These are phyloP conservation scores for Thalassiosira ordinaria DNA, from an alignment of 352 stramenopile genomes.

Conservation along the genomic window DNA sequence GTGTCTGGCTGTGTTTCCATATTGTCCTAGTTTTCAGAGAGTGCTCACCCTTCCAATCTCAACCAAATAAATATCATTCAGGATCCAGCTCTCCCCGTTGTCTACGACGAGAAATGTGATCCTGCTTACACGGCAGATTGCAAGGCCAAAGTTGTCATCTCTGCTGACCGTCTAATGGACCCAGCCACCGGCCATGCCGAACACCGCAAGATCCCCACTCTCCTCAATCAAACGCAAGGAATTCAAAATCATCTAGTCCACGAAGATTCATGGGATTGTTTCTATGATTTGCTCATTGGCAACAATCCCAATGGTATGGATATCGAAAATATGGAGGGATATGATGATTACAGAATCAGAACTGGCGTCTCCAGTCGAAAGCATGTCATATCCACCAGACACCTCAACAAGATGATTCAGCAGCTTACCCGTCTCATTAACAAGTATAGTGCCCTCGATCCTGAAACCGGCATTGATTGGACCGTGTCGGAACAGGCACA, in stretches of 20 bases:
- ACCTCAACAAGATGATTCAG: not conserved
- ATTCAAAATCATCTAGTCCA: not conserved
- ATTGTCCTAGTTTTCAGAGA: no score
- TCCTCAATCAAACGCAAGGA: not conserved
- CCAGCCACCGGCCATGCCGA: not conserved
- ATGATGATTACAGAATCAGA: not conserved
- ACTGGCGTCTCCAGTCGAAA: not conserved
- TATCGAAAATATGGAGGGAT: not conserved
- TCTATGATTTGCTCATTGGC: not conserved
- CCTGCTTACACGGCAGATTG: not conserved
- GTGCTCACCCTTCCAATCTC: not conserved
- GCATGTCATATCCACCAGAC: not conserved
- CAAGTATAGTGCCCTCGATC: not conserved
- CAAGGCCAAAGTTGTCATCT: not conserved
- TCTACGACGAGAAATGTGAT: not conserved
- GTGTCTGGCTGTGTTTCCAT: no score
- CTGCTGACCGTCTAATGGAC: not conserved
- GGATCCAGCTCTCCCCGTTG: not conserved
- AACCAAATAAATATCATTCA: not conserved
- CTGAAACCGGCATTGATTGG: not conserved
- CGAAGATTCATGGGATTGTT: not conserved
- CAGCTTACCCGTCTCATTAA: not conserved
- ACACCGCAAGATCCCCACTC: not conserved
- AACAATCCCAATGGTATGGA: not conserved
- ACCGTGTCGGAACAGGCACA: not conserved